These are phyloP conservation scores for Aspergillus sp. DNA, from an alignment of 2,329 filamentous ascomycete species.

Conservation along the genomic window DNA sequence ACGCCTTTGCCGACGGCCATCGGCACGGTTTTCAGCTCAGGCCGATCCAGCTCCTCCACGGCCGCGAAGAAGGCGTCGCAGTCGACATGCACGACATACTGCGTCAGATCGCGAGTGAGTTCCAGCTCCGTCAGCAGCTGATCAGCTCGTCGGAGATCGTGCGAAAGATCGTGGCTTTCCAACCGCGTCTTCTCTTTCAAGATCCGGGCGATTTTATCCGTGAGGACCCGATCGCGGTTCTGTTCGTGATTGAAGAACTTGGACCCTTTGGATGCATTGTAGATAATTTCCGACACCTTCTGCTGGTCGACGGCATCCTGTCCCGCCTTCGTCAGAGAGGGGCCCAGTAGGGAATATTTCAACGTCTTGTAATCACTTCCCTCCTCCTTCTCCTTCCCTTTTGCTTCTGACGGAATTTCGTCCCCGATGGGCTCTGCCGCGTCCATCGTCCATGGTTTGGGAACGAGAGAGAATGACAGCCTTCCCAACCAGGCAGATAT, in stretches of 20 bases:
- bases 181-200: constrained; percentile 72
- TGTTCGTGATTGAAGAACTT: constrained; percentile 96
- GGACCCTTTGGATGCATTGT: constrained; percentile 92
- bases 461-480: background rate
- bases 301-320: constrained; percentile 91
- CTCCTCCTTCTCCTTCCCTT: background rate
- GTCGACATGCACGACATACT: constrained; percentile 86
- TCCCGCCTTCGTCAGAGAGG: constrained; percentile 88
- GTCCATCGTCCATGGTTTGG: constrained; percentile 17
- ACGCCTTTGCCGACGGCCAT: constrained; percentile 84
- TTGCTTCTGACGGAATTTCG: background rate
- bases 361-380: constrained; percentile 59
- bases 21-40: constrained; percentile 79
- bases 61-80: constrained; percentile 98
- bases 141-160: constrained; percentile 74
- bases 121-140: constrained; percentile 80
- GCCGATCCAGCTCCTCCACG: constrained; percentile 80
- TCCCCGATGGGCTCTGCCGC: too few relatives aligned
- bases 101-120: constrained; percentile 72
- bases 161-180: constrained; percentile 71
- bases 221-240: constrained; percentile 74
- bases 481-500: constrained; percentile 28
- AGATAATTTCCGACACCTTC: constrained; percentile 91
- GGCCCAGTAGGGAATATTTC: constrained; percentile 86
- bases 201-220: constrained; percentile 80